Evolutionary conservation across 768 basidiomycete genomes (phyloP), one percentile per base, ranked within the genome.

Genomic region (Piloderma croceum): DNA sequence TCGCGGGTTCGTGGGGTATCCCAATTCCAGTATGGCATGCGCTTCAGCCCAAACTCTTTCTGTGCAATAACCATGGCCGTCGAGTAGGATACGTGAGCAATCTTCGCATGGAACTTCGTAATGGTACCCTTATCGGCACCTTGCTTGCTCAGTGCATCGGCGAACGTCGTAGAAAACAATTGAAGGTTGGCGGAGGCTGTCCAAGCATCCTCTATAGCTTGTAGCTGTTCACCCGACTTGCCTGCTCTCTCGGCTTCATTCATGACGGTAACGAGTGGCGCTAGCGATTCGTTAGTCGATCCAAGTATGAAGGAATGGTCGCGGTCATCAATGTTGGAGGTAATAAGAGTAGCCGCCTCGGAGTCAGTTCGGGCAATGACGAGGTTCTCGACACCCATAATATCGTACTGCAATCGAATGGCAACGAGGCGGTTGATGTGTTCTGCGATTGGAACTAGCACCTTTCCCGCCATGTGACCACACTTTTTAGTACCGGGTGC

Each of bases 391-490:
- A 96, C 91, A 40, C 94, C 93, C 92, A 98, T 93, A 58, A 99
- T 88, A 59, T 98, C 96, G 58, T 84, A 97, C 66, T 98, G 96
- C 32, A 97, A 74, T 20, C 96, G 90, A 57, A 98, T 94, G 32
- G 96, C 93, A 36, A 97, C 82, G 42, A 99, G 83, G 38, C 96
- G 89, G 64, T 96, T 96, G 67, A 98, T 93, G 67, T 99, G 96
- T 70, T 98, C 96, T 32, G 80, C 79, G 57, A 98, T 91, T 29
- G 96, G 93, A 9, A 99, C 96, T 53, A 99, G 81, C 33, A 97
- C 94, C 61, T 97, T 92, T 41, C 87, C 90, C 9, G 85, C 92
- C 89, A 91, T 91, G 61, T 91, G 89, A 19, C 87, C 85, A 47
- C 85, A 88, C 58, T 99, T 99, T 70, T 99, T 97, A 15, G 94